phyloP scores from a whole-genome alignment of 2,329 filamentous ascomycete species.

The Penicillium sp. region DNA sequence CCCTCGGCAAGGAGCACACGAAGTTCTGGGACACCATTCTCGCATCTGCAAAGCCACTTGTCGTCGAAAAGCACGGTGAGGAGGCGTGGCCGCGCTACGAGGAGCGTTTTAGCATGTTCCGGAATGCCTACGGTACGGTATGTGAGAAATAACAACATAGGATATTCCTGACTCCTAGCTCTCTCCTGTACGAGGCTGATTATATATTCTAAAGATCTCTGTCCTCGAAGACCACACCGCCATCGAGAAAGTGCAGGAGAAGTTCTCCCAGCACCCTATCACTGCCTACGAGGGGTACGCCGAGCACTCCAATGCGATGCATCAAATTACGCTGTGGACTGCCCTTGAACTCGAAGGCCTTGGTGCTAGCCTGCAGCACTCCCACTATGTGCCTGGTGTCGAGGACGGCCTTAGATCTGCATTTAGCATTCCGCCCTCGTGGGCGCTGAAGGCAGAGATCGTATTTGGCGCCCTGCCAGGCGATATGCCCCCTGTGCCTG shows the following conservation, averaged over 20 bases:
- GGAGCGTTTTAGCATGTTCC: neutral
- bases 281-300: neutral
- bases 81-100: constrained; percentile 1
- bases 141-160: neutral
- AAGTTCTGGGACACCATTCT: neutral
- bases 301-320: constrained; percentile 2
- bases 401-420: neutral
- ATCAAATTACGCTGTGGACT: constrained; percentile 1
- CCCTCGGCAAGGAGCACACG: neutral
- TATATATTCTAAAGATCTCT: constrained; percentile 1
- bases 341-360: constrained; percentile 2
- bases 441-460: constrained; percentile 1
- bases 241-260: neutral
- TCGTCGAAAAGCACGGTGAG: neutral
- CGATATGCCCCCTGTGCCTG: neutral
- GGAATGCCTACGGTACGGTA: neutral
- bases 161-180: neutral
- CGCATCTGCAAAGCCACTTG: neutral
- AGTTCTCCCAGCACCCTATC: neutral
- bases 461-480: neutral
- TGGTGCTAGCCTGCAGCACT: constrained; percentile 3
- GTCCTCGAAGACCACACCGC: neutral
- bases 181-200: neutral
- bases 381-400: neutral
- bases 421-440: neutral